Evolutionary conservation across 2,329 filamentous ascomycete genomes (phyloP).

Genomic region (Penicillium verrucosum): DNA sequence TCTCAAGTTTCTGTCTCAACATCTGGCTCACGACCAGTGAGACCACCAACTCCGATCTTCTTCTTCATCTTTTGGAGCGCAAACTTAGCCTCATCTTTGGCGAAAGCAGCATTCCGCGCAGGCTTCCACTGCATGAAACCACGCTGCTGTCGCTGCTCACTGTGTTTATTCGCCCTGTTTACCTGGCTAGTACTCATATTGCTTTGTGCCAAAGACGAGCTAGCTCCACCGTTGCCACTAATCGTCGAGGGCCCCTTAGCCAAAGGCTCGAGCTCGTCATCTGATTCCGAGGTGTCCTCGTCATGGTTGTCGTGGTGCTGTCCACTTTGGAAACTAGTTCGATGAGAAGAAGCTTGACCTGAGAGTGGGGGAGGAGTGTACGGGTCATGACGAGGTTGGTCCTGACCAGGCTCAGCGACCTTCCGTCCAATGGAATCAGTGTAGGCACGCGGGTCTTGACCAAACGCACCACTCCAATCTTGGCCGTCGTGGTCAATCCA

Average conservation of each 20-base stretch:
- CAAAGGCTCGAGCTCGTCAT: not conserved
- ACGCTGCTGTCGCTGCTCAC: slow-evolving; percentile 76
- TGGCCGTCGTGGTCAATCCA: slow-evolving; percentile 78
- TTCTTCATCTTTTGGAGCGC: slow-evolving; percentile 72
- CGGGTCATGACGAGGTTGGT: slow-evolving; percentile 53
- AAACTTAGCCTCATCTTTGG: slow-evolving; percentile 80
- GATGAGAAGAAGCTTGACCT: slow-evolving; percentile 7
- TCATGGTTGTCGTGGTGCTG: slow-evolving; percentile 12
- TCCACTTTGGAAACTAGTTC: slow-evolving; percentile 10
- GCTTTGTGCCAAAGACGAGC: slow-evolving; percentile 15
- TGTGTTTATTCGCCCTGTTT: slow-evolving; percentile 41
- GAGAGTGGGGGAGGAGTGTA: slow-evolving; percentile 45
- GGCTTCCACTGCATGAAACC: slow-evolving; percentile 96
- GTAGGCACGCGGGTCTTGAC: slow-evolving; percentile 66
- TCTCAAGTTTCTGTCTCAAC: slow-evolving; percentile 69
- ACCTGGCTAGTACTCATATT: slow-evolving; percentile 17
- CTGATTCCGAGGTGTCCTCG: slow-evolving; percentile 5
- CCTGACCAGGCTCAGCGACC: slow-evolving; percentile 55
- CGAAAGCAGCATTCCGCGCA: slow-evolving; percentile 79
- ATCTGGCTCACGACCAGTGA: slow-evolving; percentile 80
- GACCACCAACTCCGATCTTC: slow-evolving; percentile 61
- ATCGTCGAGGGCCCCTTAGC: slow-evolving; percentile 16
- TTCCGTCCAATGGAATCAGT: slow-evolving; percentile 53
- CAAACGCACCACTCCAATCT: slow-evolving; percentile 86
- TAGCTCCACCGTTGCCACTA: slow-evolving; percentile 10